Base-by-base conservation (phyloP, 441 rosid species). In the Hura crepitans region DNA sequence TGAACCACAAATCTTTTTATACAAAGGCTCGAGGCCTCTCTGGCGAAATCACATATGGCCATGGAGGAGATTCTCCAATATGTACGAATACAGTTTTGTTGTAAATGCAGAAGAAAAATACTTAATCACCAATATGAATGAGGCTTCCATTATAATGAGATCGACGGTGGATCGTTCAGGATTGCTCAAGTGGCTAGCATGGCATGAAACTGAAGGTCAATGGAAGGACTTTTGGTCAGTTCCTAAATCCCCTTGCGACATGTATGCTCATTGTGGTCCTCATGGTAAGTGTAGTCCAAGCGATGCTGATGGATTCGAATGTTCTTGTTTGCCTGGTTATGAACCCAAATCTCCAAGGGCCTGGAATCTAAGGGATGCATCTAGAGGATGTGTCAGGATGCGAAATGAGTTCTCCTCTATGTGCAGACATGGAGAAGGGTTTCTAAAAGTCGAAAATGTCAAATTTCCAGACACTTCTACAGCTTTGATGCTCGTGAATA, bases 251-350 rank as follows among this genome's bases (percentile, higher is more conserved):
- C 17, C 4, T 12, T 81, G 80, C 23, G 82, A 81, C 51, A 13
- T 6, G 10, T 79, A 79, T 33, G 75, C 66, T 7, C 69, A 3
- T 0, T 83, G 83, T 55, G 86, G 84, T n/a, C 42, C 81, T 9
- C 49, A 83, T 58, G 73, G 80, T 2, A 35, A 31, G 27, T 74
- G 77, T 22, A 46, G 53, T 23, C 20, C 42, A 6, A 6, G 22
- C 43, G 15, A 20, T 45, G 9, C 0, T 0, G 5, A 12, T 20
- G 0, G 0, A 23, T 77, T 77, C 13, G 67, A 20, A 50, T 83
- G 83, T 57, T 14, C 72, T 22, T 83, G 84, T 73, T 66, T 79
- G 45, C 66, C 78, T 3, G 77, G 81, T 35, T 78, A 59, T 45
- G 73, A 70, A 62, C 78, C 78, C 22, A 67, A 10, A 43, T 49